Conservation (phyloP, 1,284 basidiomycete species). For the Microbotryomycetes sp. region DNA sequence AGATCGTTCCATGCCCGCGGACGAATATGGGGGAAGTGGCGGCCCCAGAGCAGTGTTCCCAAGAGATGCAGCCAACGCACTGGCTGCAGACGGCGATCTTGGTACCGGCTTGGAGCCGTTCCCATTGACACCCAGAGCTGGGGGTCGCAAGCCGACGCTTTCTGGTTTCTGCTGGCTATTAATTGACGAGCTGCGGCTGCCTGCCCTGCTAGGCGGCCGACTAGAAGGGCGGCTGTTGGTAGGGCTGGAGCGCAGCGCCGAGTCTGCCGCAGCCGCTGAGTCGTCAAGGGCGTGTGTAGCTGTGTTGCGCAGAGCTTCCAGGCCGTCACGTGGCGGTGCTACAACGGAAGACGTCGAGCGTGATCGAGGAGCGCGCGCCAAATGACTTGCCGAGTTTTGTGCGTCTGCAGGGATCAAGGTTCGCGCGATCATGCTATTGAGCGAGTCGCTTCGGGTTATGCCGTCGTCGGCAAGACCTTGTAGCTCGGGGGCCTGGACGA, state of each 20-base stretch:
- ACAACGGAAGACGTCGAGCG: too few relatives aligned
- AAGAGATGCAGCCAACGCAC: background rate
- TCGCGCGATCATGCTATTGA: too few relatives aligned
- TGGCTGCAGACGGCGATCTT: background rate
- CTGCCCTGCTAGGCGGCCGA: background rate
- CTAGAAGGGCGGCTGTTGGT: background rate
- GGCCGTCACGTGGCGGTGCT: too few relatives aligned
- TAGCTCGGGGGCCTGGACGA: conserved; percentile 30
- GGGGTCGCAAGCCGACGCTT: background rate
- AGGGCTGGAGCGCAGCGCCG: background rate
- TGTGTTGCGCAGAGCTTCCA: conserved; percentile 1
- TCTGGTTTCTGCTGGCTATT: conserved; percentile 1
- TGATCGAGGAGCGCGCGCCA: too few relatives aligned
- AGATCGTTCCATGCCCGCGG: background rate
- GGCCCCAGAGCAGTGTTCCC: background rate
- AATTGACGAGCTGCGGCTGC: conserved; percentile 11
- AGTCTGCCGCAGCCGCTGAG: too few relatives aligned
- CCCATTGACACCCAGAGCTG: background rate
- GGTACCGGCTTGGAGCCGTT: background rate
- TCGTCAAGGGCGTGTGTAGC: too few relatives aligned
- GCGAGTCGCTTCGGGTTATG: background rate
- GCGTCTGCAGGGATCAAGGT: too few relatives aligned
- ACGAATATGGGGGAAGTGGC: background rate
- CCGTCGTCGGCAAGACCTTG: background rate
- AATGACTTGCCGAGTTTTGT: too few relatives aligned